Evolutionary conservation across 208 protist genomes (phyloP).

Genomic region (Leishmania martiniquensis): DNA sequence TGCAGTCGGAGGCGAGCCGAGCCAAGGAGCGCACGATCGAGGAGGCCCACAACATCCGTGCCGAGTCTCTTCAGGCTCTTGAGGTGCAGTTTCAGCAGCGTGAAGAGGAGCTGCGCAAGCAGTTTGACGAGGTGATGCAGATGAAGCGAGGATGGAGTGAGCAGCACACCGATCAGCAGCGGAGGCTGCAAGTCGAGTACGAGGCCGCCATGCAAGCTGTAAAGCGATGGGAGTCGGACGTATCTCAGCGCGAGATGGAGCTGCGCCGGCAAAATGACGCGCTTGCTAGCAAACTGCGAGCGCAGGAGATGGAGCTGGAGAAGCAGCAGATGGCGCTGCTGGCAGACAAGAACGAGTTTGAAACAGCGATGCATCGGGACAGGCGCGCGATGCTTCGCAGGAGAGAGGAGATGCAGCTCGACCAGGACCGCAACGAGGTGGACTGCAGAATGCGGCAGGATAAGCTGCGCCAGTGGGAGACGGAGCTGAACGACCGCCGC

Average conservation of each 20-base stretch:
- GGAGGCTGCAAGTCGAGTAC: slow-evolving; percentile 46
- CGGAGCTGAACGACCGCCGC: slow-evolving; percentile 31
- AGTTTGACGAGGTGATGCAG: slow-evolving; percentile 31
- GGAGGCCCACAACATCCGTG: slow-evolving; percentile 32
- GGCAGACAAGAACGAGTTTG: slow-evolving; percentile 40
- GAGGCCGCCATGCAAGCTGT: slow-evolving; percentile 36
- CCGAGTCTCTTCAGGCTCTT: slow-evolving; percentile 37
- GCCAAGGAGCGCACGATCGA: slow-evolving; percentile 39
- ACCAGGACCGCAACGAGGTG: slow-evolving; percentile 29
- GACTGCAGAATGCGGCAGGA: slow-evolving; percentile 38
- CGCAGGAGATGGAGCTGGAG: slow-evolving; percentile 49
- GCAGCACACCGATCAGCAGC: slow-evolving; percentile 31
- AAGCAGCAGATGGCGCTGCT: slow-evolving; percentile 39
- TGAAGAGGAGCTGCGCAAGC: slow-evolving; percentile 39
- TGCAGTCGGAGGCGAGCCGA: slow-evolving; percentile 29
- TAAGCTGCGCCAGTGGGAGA: slow-evolving; percentile 33
- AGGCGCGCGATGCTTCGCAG: slow-evolving; percentile 38
- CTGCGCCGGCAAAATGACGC: slow-evolving; percentile 26
- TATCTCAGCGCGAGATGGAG: slow-evolving; percentile 26
- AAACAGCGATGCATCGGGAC: slow-evolving; percentile 40
- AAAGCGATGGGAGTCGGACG: slow-evolving; percentile 12
- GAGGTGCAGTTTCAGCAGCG: slow-evolving; percentile 47
- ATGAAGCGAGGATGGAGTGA: slow-evolving; percentile 34
- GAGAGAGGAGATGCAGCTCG: slow-evolving; percentile 47
- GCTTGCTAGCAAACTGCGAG: slow-evolving; percentile 32